These are phyloP conservation scores for Epipyxis sp. DNA, from an alignment of 108 stramenopile genomes.

Conservation along the genomic window DNA sequence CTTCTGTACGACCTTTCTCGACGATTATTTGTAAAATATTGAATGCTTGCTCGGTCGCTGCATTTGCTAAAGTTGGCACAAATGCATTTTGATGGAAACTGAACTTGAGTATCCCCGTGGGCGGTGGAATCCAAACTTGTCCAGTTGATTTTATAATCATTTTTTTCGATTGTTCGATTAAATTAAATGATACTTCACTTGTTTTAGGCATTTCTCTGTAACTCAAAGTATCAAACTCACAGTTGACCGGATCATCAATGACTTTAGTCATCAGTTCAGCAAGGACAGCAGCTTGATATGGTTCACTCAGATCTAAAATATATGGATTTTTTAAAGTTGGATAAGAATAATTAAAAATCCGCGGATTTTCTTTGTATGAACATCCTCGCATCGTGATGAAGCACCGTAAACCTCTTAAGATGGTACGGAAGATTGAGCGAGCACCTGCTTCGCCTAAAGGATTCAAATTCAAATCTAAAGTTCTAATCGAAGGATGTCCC, in stretches of 20 bases:
- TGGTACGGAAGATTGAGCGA: constrained; percentile 28
- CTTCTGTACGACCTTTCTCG: background rate
- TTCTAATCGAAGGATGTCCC: constrained; percentile 2
- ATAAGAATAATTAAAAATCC: constrained; percentile 23
- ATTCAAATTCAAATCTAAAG: constrained; percentile 13
- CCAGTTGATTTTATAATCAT: background rate
- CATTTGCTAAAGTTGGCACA: constrained; percentile 17
- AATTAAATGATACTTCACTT: background rate
- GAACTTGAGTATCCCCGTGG: constrained; percentile 1
- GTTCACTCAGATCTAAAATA: constrained; percentile 2
- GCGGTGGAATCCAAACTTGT: background rate
- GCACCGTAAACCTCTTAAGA: constrained; percentile 19
- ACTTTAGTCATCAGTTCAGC: constrained; percentile 7
- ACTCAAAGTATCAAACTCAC: background rate
- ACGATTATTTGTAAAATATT: constrained; percentile 19
- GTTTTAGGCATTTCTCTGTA: constrained; percentile 8
- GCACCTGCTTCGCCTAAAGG: constrained; percentile 28
- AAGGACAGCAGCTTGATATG: constrained; percentile 4
- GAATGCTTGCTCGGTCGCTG: background rate
- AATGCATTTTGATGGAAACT: constrained; percentile 11
- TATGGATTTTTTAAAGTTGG: constrained; percentile 11
- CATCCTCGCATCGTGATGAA: constrained; percentile 26
- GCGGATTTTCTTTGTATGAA: background rate
- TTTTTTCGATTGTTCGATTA: background rate
- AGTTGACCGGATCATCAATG: constrained; percentile 1